Percentiles rank a stretch among this genome's conserved stretches.
These are phyloP conservation scores for Dioszegia aurantiaca DNA, from an alignment of 768 basidiomycete species.

Conservation along the genomic window DNA sequence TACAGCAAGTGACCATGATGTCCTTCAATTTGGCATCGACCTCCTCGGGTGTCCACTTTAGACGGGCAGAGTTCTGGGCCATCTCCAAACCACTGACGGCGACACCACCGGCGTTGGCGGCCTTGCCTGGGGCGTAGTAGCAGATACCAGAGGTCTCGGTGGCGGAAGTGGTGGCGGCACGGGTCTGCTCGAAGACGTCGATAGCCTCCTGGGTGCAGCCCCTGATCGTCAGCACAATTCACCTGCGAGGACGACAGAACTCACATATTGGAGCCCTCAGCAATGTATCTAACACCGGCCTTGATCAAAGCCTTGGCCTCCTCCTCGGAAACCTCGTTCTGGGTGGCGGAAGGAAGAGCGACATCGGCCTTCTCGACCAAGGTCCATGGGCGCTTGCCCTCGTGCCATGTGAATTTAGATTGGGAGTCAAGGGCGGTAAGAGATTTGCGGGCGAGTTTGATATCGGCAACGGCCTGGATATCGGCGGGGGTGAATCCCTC, in stretches of 20 bases:
- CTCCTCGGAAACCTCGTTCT: conserved; percentile 54
- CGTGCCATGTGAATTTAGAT: conserved; percentile 49
- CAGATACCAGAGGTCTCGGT: conserved; percentile 55
- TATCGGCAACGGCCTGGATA: conserved; percentile 54
- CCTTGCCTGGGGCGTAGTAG: conserved; percentile 74
- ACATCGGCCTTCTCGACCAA: conserved; percentile 64
- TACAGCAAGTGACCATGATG: conserved; percentile 69
- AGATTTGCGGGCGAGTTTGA: conserved; percentile 50
- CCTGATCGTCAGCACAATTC: conserved; percentile 37
- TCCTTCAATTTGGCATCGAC: conserved; percentile 68
- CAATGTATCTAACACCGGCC: conserved; percentile 68
- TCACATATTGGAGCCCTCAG: conserved; percentile 73
- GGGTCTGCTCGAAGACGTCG: conserved; percentile 66
- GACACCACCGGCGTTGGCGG: conserved; percentile 69
- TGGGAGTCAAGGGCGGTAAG: conserved; percentile 39
- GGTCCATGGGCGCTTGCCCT: conserved; percentile 66
- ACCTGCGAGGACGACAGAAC: neutral
- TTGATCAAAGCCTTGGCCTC: conserved; percentile 69
- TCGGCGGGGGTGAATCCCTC: conserved; percentile 62
- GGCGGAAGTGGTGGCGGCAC: conserved; percentile 53
- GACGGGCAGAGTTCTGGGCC: conserved; percentile 67
- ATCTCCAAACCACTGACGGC: conserved; percentile 76
- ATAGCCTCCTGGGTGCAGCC: conserved; percentile 71
- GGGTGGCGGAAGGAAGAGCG: conserved; percentile 66
- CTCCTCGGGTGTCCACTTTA: conserved; percentile 63